Evolutionary conservation across 306 rosid species (phyloP).

Genomic region (Oxytropis ochrocephala): DNA sequence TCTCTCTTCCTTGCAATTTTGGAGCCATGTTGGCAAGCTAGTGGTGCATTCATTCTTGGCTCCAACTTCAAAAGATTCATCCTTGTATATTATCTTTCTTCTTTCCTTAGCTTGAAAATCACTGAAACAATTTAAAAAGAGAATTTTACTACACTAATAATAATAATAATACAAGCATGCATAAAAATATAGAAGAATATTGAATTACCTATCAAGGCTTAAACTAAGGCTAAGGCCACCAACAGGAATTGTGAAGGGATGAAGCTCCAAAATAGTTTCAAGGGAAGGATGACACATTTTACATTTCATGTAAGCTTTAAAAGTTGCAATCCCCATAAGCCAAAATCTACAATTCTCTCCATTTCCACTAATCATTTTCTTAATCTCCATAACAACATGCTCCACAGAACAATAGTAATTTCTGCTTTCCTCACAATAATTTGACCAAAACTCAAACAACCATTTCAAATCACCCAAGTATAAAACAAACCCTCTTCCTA

Average conservation of each 20-base stretch:
- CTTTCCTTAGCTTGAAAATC: constrained; percentile 38
- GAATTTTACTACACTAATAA: not conserved
- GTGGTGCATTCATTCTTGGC: constrained; percentile 25
- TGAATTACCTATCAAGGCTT: constrained; percentile 55
- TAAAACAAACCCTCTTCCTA: constrained; percentile 62
- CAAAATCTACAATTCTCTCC: constrained; percentile 46
- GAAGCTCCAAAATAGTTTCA: constrained; percentile 75
- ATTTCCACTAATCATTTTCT: constrained; percentile 46
- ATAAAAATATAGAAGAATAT: not conserved
- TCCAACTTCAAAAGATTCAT: constrained; percentile 23
- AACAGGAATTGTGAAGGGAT: constrained; percentile 59
- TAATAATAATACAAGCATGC: not conserved
- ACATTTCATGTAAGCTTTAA: constrained; percentile 57
- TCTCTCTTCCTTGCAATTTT: constrained; percentile 49
- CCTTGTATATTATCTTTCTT: constrained; percentile 29
- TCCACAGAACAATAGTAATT: constrained; percentile 45
- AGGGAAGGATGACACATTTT: constrained; percentile 61
- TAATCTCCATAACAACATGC: constrained; percentile 62
- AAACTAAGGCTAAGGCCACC: constrained; percentile 65
- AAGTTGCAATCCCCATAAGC: constrained; percentile 65
- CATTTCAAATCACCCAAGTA: constrained; percentile 73
- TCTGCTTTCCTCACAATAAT: constrained; percentile 34
- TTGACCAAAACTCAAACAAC: constrained; percentile 68
- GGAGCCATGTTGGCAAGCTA: constrained; percentile 65
- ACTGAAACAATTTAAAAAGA: constrained; percentile 20